Evolutionary conservation across 169 alveolate genomes (phyloP), one percentile per base, ranked within the genome.

Genomic region (Eimeria falciformis): DNA sequence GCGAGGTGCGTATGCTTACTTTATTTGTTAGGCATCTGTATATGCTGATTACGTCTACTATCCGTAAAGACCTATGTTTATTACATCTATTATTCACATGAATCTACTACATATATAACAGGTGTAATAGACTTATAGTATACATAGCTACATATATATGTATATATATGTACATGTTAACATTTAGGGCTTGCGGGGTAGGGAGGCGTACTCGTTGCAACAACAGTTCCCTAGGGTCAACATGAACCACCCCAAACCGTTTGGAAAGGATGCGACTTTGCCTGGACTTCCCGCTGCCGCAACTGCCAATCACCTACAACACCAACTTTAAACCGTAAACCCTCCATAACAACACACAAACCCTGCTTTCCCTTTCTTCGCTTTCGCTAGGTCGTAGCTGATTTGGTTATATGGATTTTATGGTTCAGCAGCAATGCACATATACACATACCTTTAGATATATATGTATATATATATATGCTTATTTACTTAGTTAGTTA

Each of bases 231-330:
- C 91, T 69, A 14, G 95, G 95, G 40, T 96, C 94, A 33, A 96
- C 95, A 86, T 95, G 96, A 33, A 94, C 93, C 21, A 96, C 88
- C 27, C 97, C 96, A 84, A 94, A 96, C 86, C 91, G 94, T 23
- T 89, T 47, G 65, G 97, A 95, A 27, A 97, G 87, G 71, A 78
- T 46, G 82, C 83, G 77, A 1, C 97, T 96, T 77, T 95, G 95
- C 58, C 96, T 91, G n/a, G 97, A 90, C 92, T 96, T 95, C 23
- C 98, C 98, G 73, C 96, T 86, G n/a, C 96, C 96, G 25, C 97
- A 96, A 43, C 97, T 96, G 25, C 98, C 98, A 58, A 95, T 75
- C 0, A 97, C 62, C 62, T 95, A 53, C 23, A 95, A 93, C 84
- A 95, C 93, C 65, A 25, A 69, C 62, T n/a, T n/a, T 50, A 66